Evolutionary conservation across 768 basidiomycete genomes (phyloP).

Genomic region (Podaxis rugospora): DNA sequence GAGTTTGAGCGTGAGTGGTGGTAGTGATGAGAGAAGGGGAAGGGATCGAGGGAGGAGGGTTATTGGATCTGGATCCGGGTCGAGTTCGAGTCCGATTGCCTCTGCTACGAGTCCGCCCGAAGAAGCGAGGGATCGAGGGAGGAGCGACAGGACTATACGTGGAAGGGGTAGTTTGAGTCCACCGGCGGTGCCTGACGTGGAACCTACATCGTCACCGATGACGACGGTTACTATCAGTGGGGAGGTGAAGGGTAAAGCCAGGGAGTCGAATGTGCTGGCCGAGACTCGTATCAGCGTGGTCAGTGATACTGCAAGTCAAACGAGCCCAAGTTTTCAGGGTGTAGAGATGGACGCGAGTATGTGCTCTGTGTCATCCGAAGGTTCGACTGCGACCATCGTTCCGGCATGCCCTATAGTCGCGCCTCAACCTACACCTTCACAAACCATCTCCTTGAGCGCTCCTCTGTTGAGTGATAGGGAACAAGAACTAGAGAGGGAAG

Average conservation of each 20-base stretch:
- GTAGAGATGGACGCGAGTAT: constrained; percentile 16
- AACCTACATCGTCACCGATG: neutral
- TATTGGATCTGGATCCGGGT: constrained; percentile 11
- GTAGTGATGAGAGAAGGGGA: constrained; percentile 28
- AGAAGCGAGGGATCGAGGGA: neutral
- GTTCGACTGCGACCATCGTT: constrained; percentile 9
- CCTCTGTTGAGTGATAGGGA: constrained; percentile 10
- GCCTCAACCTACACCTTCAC: constrained; percentile 20
- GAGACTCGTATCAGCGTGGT: constrained; percentile 2
- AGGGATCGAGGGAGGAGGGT: constrained; percentile 32
- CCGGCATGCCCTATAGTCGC: constrained; percentile 13
- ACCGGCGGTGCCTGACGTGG: neutral
- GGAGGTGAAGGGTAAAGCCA: neutral
- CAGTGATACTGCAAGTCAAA: neutral
- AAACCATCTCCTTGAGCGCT: constrained; percentile 22
- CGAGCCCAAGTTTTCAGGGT: neutral
- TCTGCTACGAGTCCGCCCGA: neutral
- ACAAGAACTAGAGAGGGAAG: constrained; percentile 9
- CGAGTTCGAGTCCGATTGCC: constrained; percentile 7
- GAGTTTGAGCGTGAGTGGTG: constrained; percentile 19
- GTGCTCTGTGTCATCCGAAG: constrained; percentile 8
- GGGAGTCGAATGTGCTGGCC: neutral
- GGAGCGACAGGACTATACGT: neutral
- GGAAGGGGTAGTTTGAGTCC: constrained; percentile 1
- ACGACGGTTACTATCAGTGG: neutral